Evolutionary conservation across 2,329 filamentous ascomycete genomes (phyloP).

Genomic region (Colletotrichum shisoi): DNA sequence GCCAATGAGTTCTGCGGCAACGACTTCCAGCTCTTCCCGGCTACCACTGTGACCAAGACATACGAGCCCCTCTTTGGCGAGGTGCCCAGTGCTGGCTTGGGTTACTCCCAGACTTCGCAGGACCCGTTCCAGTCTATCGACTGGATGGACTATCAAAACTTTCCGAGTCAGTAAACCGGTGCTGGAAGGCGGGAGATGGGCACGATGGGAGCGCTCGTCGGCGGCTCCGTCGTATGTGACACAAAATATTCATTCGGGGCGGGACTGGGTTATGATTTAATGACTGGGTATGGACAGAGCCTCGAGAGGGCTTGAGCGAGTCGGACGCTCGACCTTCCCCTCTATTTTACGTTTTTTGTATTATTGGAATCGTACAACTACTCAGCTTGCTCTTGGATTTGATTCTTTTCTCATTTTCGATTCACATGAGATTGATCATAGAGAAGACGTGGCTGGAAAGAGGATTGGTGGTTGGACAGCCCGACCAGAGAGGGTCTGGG

Average conservation of each 20-base stretch:
- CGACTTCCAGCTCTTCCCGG: constrained; percentile 72
- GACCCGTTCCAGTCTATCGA: constrained; percentile 58
- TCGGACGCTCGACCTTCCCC: constrained; percentile 12
- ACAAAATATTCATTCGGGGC: constrained; percentile 22
- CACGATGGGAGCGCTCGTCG: constrained; percentile 10
- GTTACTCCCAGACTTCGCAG: constrained; percentile 63
- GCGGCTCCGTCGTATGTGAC: constrained; percentile 15
- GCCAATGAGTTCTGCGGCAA: constrained; percentile 49
- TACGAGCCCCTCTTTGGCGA: constrained; percentile 60
- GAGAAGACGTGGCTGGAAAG: constrained; percentile 14
- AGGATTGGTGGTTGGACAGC: constrained; percentile 8
- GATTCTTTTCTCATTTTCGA: constrained; percentile 30
- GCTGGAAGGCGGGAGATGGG: constrained; percentile 11
- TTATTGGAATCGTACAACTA: constrained; percentile 23
- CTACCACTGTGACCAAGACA: constrained; percentile 51
- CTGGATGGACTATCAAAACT: constrained; percentile 51
- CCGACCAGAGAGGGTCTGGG: background rate
- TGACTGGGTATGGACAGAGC: constrained; percentile 32
- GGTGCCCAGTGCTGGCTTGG: constrained; percentile 59
- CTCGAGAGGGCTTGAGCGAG: constrained; percentile 26
- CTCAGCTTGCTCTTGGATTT: constrained; percentile 30
- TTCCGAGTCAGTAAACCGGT: constrained; percentile 45
- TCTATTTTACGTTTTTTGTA: constrained; percentile 32
- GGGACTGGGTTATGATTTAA: constrained; percentile 34
- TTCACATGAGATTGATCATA: constrained; percentile 35